Evolutionary conservation across 2,329 filamentous ascomycete species (phyloP).

Genomic region (Fusarium albosuccineum): DNA sequence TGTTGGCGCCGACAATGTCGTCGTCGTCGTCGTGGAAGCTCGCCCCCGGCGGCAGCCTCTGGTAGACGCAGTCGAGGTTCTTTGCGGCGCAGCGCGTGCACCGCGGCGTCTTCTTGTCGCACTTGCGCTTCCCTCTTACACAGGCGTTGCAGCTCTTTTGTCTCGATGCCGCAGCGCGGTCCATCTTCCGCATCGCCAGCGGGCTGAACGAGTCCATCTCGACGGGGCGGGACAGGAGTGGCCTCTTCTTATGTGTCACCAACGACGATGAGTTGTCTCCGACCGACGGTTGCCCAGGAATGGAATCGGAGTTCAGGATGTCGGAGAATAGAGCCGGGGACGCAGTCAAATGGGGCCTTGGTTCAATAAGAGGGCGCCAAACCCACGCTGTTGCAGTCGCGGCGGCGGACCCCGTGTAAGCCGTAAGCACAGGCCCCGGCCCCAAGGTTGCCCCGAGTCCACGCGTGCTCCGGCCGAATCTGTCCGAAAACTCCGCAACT

Average conservation of each 20-base stretch:
- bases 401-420: slow-evolving; percentile 27
- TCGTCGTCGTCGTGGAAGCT: slow-evolving; percentile 40
- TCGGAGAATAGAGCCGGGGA: slow-evolving; percentile 22
- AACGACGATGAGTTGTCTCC: slow-evolving; percentile 10
- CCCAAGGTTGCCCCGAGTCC: slow-evolving; percentile 31
- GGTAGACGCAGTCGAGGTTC: slow-evolving; percentile 58
- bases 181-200: slow-evolving; percentile 47
- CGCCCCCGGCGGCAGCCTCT: slow-evolving; percentile 49
- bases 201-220: slow-evolving; percentile 46
- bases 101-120: slow-evolving; percentile 59
- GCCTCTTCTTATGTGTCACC: slow-evolving; percentile 13
- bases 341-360: slow-evolving; percentile 1
- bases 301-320: slow-evolving; percentile 23
- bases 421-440: slow-evolving; percentile 33
- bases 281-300: slow-evolving; percentile 13
- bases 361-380: slow-evolving; percentile 7
- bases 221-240: slow-evolving; percentile 7
- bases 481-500: slow-evolving; percentile 47
- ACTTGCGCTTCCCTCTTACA: slow-evolving; percentile 61
- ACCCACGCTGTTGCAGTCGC: background rate
- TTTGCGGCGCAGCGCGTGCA: slow-evolving; percentile 60
- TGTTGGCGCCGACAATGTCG: slow-evolving; percentile 12
- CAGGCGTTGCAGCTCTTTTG: slow-evolving; percentile 65
- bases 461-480: slow-evolving; percentile 16
- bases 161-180: slow-evolving; percentile 57